Evolutionary conservation across 1,139 yeast species (phyloP).

Genomic region (Taiozyma sp.): DNA sequence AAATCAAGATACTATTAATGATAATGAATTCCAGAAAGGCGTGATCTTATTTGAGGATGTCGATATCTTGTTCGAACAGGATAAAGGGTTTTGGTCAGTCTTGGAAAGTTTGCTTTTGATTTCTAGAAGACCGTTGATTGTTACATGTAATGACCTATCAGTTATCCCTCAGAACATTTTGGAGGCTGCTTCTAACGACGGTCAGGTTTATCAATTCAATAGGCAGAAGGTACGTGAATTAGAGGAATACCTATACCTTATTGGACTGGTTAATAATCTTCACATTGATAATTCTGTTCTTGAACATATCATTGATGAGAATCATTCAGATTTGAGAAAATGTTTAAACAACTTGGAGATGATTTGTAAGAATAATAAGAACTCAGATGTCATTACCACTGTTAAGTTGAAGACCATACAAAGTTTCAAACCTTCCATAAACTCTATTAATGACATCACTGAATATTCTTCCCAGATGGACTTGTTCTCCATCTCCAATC

Average conservation of each 20-base stretch:
- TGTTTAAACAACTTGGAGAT: slow-evolving; percentile 54
- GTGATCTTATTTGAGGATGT: slow-evolving; percentile 82
- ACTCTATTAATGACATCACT: slow-evolving; percentile 7
- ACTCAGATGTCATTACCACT: neutral
- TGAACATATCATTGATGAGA: slow-evolving; percentile 30
- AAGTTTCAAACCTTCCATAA: slow-evolving; percentile 13
- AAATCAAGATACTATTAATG: slow-evolving; percentile 18
- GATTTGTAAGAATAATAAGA: slow-evolving; percentile 35
- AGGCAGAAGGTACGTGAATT: slow-evolving; percentile 24
- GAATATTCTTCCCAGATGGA: slow-evolving; percentile 27
- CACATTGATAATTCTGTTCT: slow-evolving; percentile 34
- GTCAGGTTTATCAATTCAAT: slow-evolving; percentile 32
- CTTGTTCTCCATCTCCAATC: slow-evolving; percentile 36
- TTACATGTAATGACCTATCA: slow-evolving; percentile 61
- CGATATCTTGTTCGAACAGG: slow-evolving; percentile 64
- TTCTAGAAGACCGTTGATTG: slow-evolving; percentile 73
- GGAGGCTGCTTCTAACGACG: slow-evolving; percentile 40
- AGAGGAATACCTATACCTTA: slow-evolving; percentile 37
- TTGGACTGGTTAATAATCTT: slow-evolving; percentile 34
- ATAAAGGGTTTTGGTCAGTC: slow-evolving; percentile 72
- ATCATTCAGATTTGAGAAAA: slow-evolving; percentile 48
- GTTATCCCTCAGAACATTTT: slow-evolving; percentile 52
- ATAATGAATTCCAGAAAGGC: slow-evolving; percentile 49
- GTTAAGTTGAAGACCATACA: neutral
- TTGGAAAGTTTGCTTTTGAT: slow-evolving; percentile 58